Percentiles rank a stretch among this genome's conserved stretches.
Conservation (phyloP, 1,284 basidiomycete species). For the Cutaneotrichosporon dermatis region DNA sequence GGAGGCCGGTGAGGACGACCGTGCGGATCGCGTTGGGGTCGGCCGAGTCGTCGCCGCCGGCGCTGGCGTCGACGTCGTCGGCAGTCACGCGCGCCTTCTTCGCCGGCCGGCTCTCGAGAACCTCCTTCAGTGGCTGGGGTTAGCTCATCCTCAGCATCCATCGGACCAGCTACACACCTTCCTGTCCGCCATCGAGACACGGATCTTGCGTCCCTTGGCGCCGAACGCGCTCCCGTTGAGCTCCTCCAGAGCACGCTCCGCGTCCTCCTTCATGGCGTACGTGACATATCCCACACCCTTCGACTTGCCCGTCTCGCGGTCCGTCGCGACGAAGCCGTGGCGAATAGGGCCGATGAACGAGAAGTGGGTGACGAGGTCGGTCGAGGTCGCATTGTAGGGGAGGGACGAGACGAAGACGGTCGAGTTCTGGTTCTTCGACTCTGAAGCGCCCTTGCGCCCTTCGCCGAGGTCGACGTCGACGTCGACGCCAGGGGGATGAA, state of each 20-base stretch:
- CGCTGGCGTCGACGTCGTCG: not conserved
- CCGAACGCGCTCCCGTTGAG: conserved; percentile 56
- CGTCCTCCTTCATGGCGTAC: conserved; percentile 86
- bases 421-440: conserved; percentile 9
- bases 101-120: conserved; percentile 10
- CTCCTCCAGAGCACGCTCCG: conserved; percentile 63
- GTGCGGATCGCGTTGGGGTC: conserved; percentile 78
- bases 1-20: conserved; percentile 70
- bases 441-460: not conserved
- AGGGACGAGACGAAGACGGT: conserved; percentile 54
- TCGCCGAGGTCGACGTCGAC: not conserved
- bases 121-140: conserved; percentile 14
- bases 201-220: conserved; percentile 60
- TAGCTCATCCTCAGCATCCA: not conserved
- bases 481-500: conserved; percentile 32
- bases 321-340: conserved; percentile 85
- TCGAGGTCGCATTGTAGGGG: conserved; percentile 82
- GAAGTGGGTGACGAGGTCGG: conserved; percentile 85
- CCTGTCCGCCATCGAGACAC: conserved; percentile 73
- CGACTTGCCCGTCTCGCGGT: conserved; percentile 65
- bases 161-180: conserved; percentile 55
- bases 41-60: conserved; percentile 6
- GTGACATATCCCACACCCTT: conserved; percentile 99
- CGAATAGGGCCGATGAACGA: conserved; percentile 92
- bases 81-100: conserved; percentile 20